These are phyloP conservation scores for Boletus sp. DNA, from an alignment of 1,284 basidiomycete genomes.

Conservation along the genomic window DNA sequence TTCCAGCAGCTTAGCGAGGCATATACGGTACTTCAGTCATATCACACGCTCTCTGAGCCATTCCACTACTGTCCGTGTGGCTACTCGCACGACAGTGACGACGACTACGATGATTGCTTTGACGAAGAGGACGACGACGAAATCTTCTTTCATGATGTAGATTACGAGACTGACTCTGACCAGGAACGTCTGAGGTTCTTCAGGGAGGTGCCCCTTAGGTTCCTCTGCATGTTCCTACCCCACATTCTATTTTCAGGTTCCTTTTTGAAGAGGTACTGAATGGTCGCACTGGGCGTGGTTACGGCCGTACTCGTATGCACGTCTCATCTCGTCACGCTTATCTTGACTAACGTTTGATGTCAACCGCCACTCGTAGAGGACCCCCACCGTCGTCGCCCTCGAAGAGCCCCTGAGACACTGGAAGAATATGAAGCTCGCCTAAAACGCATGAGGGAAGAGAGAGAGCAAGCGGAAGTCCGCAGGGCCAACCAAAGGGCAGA, in stretches of 20 bases:
- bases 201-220: constrained; percentile 30
- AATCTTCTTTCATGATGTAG: constrained; percentile 34
- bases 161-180: constrained; percentile 32
- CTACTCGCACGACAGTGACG: constrained; percentile 18
- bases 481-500: constrained; percentile 47
- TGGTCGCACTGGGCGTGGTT: constrained; percentile 34
- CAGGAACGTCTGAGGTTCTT: constrained; percentile 41
- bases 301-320: constrained; percentile 25
- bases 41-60: constrained; percentile 39
- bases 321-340: not conserved
- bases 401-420: constrained; percentile 38
- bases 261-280: constrained; percentile 45
- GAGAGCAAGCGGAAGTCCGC: constrained; percentile 46
- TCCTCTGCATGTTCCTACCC: constrained; percentile 3
- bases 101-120: constrained; percentile 31
- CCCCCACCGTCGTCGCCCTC: constrained; percentile 16
- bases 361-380: constrained; percentile 17
- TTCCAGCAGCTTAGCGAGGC: constrained; percentile 69
- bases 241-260: constrained; percentile 33
- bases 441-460: constrained; percentile 48
- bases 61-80: constrained; percentile 20
- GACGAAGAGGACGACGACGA: constrained; percentile 36
- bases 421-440: constrained; percentile 51
- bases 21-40: constrained; percentile 55
- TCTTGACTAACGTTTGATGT: constrained; percentile 11